phyloP scores from a whole-genome alignment of 2,329 filamentous ascomycete species.

The Fusarium compactum region DNA sequence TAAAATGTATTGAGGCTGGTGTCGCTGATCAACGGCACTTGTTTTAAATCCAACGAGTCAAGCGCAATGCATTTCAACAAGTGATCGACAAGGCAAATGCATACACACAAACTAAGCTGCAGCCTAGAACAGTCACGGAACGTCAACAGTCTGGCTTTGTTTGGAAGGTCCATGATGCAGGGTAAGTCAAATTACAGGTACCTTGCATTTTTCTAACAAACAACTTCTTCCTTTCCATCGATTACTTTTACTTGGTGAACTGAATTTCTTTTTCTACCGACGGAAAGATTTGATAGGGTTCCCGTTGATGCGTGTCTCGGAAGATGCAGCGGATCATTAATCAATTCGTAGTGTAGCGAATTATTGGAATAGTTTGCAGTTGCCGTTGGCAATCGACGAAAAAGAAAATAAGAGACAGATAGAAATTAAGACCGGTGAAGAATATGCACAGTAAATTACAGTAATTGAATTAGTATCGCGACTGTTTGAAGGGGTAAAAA shows the following conservation, averaged over 20 bases:
- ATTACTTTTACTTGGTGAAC: not conserved
- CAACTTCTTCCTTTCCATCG: not conserved
- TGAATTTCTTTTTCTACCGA: not conserved
- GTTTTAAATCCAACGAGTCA: conserved; percentile 4
- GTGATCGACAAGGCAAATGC: not conserved
- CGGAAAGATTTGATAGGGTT: not conserved
- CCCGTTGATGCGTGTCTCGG: conserved; percentile 20
- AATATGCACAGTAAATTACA: not conserved
- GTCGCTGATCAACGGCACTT: conserved; percentile 16
- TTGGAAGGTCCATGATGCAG: conserved; percentile 2
- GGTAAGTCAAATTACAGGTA: conserved; percentile 14
- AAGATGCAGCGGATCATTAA: conserved; percentile 20
- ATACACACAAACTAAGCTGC: not conserved
- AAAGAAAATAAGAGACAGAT: not conserved
- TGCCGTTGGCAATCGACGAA: not conserved
- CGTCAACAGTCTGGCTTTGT: not conserved
- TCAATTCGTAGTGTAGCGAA: not conserved
- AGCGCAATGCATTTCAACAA: not conserved
- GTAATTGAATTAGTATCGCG: not conserved
- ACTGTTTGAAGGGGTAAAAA: not conserved
- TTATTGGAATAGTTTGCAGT: not conserved
- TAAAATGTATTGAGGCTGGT: not conserved
- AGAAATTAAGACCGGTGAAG: not conserved
- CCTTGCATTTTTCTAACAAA: conserved; percentile 15
- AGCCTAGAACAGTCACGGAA: not conserved